Evolutionary conservation across 176 grass and related monocot species (phyloP).

Genomic region (Cocos nucifera): DNA sequence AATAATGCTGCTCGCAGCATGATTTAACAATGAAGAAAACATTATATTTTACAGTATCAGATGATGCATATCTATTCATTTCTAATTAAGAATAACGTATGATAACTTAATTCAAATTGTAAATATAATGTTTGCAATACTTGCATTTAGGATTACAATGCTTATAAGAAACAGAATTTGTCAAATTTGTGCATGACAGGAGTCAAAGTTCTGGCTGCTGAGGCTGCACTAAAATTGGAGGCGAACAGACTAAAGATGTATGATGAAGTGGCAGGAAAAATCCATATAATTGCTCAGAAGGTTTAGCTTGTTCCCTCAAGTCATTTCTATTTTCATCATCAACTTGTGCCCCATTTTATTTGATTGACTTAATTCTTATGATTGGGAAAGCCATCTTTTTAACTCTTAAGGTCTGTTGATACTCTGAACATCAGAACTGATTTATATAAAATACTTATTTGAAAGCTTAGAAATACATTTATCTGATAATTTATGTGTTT

Average conservation of each 20-base stretch:
- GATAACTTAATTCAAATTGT: neutral
- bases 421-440: neutral
- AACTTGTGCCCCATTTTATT: too few species aligned
- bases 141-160: neutral
- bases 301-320: slow-evolving; percentile 19
- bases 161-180: neutral
- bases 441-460: neutral
- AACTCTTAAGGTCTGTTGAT: neutral
- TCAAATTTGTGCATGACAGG: slow-evolving; percentile 34
- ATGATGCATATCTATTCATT: too few species aligned
- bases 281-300: slow-evolving; percentile 38
- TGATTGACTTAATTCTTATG: neutral
- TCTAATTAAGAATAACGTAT: too few species aligned
- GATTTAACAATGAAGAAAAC: too few species aligned
- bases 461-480: neutral
- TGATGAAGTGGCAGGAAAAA: slow-evolving; percentile 50
- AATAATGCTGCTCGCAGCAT: too few species aligned
- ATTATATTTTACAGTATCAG: too few species aligned
- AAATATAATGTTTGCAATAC: neutral
- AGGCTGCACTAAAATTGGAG: slow-evolving; percentile 63
- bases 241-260: slow-evolving; percentile 42
- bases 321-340: neutral
- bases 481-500: neutral
- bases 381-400: neutral
- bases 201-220: slow-evolving; percentile 59